Evolutionary conservation across 768 basidiomycete species (phyloP).

Genomic region (Suillus paluster): DNA sequence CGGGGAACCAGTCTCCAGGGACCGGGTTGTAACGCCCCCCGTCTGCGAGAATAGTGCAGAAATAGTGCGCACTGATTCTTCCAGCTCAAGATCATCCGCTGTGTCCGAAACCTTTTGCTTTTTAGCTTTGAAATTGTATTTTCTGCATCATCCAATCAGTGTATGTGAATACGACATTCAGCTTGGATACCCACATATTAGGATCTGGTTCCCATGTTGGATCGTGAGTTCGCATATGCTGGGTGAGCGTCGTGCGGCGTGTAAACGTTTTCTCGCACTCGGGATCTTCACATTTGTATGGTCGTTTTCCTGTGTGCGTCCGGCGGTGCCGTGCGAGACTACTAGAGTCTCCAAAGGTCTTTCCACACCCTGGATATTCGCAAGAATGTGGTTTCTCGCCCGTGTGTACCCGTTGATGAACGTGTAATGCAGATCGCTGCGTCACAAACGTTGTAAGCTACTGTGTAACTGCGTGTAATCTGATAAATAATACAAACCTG

Average conservation of each 20-base stretch:
- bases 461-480: slow-evolving; percentile 1
- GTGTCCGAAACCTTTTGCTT: slow-evolving; percentile 55
- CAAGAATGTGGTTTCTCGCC: slow-evolving; percentile 93
- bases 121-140: slow-evolving; percentile 81
- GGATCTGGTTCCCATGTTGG: slow-evolving; percentile 86
- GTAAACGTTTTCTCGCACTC: slow-evolving; percentile 89
- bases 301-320: slow-evolving; percentile 86
- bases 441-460: slow-evolving; percentile 19
- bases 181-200: slow-evolving; percentile 59
- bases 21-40: slow-evolving; percentile 37
- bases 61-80: slow-evolving; percentile 76
- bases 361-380: slow-evolving; percentile 86
- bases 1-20: slow-evolving; percentile 32
- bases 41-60: slow-evolving; percentile 67
- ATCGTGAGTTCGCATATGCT: slow-evolving; percentile 89
- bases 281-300: slow-evolving; percentile 84
- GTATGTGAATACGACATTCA: slow-evolving; percentile 12
- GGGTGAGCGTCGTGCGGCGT: slow-evolving; percentile 80
- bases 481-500: slow-evolving; percentile 56
- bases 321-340: slow-evolving; percentile 90
- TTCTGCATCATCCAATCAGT: slow-evolving; percentile 46
- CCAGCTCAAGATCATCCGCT: slow-evolving; percentile 63
- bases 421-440: slow-evolving; percentile 87
- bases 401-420: slow-evolving; percentile 88
- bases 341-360: slow-evolving; percentile 91